phyloP scores from a whole-genome alignment of 192 early-diverging fungal species.

The Coemansia sp. region DNA sequence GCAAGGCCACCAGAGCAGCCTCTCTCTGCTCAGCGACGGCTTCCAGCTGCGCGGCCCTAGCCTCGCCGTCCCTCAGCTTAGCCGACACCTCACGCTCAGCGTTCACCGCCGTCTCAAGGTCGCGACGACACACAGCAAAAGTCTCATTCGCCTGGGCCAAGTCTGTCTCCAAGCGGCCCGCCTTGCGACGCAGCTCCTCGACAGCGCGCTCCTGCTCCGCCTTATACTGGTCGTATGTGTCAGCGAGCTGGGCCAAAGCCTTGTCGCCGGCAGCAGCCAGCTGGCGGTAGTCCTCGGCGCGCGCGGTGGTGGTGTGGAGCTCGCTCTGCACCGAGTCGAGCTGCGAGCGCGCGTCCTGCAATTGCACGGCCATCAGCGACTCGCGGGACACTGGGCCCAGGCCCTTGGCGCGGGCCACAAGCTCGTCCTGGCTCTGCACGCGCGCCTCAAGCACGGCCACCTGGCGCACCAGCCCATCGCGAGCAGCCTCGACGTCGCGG shows the following conservation, averaged over 20 bases:
- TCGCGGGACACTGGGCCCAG: conserved; percentile 39
- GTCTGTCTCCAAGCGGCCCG: conserved; percentile 31
- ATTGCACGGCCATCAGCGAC: conserved; percentile 52
- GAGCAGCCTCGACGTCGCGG: conserved; percentile 55
- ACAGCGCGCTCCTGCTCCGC: conserved; percentile 51
- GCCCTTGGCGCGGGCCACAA: conserved; percentile 52
- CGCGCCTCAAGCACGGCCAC: conserved; percentile 54
- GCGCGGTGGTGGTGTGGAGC: conserved; percentile 30
- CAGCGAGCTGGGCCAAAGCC: conserved; percentile 63
- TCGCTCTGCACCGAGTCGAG: conserved; percentile 55
- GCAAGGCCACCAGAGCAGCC: conserved; percentile 40
- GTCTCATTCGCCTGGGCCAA: conserved; percentile 28
- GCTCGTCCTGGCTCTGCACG: conserved; percentile 52
- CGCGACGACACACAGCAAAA: conserved; percentile 24
- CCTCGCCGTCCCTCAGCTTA: conserved; percentile 41
- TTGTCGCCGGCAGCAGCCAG: conserved; percentile 61
- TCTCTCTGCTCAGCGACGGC: conserved; percentile 18
- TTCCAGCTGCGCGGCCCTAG: conserved; percentile 24
- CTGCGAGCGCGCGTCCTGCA: conserved; percentile 60
- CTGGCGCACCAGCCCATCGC: conserved; percentile 53
- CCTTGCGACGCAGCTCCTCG: conserved; percentile 30
- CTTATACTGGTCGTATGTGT: conserved; percentile 71
- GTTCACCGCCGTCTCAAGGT: conserved; percentile 37
- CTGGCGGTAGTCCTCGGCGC: conserved; percentile 50
- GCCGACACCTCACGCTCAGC: conserved; percentile 53